Percentiles rank a stretch among this genome's conserved stretches.
Evolutionary conservation across 345 rosid genomes (phyloP).

Genomic region (Dipteronia sinensis): DNA sequence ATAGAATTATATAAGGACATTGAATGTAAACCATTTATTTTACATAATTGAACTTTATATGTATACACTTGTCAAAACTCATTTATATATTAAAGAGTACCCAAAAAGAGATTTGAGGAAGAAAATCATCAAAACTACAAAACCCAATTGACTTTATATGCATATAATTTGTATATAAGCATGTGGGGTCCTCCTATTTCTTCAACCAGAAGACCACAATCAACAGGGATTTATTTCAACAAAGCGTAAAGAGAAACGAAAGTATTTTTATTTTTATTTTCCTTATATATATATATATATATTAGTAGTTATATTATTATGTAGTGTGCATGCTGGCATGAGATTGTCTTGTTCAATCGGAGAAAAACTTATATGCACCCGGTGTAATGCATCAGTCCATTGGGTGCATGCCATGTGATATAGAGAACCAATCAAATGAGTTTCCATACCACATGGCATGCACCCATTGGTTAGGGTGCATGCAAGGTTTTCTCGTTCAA

Average conservation of each 20-base stretch:
- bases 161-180: conserved; percentile 2
- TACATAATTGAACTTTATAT: too few species aligned
- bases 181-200: conserved; percentile 19
- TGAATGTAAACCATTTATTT: too few species aligned
- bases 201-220: conserved; percentile 19
- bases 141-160: conserved; percentile 23
- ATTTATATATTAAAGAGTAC: conserved; percentile 7
- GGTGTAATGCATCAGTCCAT: too few species aligned
- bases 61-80: too few species aligned
- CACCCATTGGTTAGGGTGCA: too few species aligned
- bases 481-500: neutral
- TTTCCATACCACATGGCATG: too few species aligned
- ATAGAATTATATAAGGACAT: too few species aligned
- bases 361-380: too few species aligned
- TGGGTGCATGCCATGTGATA: too few species aligned
- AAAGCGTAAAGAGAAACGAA: conserved; percentile 13
- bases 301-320: too few species aligned
- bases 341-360: neutral
- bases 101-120: conserved; percentile 28
- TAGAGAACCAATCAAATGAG: too few species aligned
- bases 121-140: conserved; percentile 31
- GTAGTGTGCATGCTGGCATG: neutral
- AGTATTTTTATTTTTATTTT: neutral
- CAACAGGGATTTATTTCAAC: neutral
- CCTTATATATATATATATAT: neutral